Conservation (phyloP, 345 rosid genomes). For the Gossypioides kirkii region DNA sequence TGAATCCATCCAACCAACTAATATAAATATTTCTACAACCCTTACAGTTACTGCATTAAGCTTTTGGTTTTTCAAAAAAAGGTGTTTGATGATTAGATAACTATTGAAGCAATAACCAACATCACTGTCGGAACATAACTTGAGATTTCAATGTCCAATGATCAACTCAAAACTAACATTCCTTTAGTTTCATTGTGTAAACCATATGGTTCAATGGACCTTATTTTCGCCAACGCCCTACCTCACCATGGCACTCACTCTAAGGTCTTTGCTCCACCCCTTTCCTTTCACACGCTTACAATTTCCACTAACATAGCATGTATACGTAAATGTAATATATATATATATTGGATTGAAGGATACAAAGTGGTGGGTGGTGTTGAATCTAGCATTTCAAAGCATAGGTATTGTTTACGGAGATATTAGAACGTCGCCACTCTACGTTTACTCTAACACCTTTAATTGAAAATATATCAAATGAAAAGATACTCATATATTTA, state of each 20-base stretch:
- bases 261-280: background rate
- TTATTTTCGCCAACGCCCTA: background rate
- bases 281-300: background rate
- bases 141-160: background rate
- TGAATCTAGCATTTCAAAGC: conserved; percentile 57
- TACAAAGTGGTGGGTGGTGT: conserved; percentile 30
- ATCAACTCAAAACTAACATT: background rate
- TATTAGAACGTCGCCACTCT: conserved; percentile 57
- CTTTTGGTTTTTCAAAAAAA: background rate
- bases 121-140: background rate
- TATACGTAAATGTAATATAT: background rate
- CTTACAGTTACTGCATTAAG: too few species aligned
- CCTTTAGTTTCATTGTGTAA: background rate
- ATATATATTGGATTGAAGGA: background rate
- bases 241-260: background rate
- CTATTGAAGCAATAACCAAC: background rate
- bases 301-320: background rate
- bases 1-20: too few species aligned
- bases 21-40: background rate
- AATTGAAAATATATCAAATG: too few species aligned
- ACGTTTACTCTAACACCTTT: conserved; percentile 40
- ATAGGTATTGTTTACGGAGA: conserved; percentile 62
- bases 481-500: too few species aligned
- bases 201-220: background rate
- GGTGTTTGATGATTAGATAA: too few species aligned